These are phyloP conservation scores for Austroboletus novae-zelandiae DNA, from an alignment of 1,284 basidiomycete species.

Conservation along the genomic window DNA sequence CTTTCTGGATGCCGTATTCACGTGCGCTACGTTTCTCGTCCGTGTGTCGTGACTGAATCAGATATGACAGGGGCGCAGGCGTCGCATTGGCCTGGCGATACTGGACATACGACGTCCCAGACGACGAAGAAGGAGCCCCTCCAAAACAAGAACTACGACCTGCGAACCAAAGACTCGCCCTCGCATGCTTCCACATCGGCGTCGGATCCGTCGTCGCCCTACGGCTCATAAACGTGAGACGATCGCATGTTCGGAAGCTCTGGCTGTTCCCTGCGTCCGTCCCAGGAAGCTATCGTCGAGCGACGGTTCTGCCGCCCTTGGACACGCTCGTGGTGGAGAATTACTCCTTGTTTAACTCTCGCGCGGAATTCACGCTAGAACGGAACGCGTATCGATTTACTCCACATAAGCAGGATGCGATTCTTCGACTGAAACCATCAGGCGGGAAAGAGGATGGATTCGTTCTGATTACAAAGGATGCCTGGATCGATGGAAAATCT, in stretches of 20 bases:
- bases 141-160: slow-evolving; percentile 28
- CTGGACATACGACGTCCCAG: slow-evolving; percentile 24
- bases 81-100: slow-evolving; percentile 41
- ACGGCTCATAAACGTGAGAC: slow-evolving; percentile 26
- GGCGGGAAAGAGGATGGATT: slow-evolving; percentile 22
- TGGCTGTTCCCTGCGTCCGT: slow-evolving; percentile 31
- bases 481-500: slow-evolving; percentile 23
- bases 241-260: slow-evolving; percentile 29
- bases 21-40: slow-evolving; percentile 29
- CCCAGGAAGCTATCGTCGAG: slow-evolving; percentile 20
- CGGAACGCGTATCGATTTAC: slow-evolving; percentile 24
- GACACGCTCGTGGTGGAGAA: slow-evolving; percentile 28
- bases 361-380: slow-evolving; percentile 26
- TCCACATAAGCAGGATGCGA: slow-evolving; percentile 19
- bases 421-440: slow-evolving; percentile 17
- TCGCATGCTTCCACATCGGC: slow-evolving; percentile 30
- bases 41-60: background rate
- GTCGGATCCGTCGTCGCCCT: slow-evolving; percentile 29
- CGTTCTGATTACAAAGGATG: slow-evolving; percentile 22
- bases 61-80: slow-evolving; percentile 20
- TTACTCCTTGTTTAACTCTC: slow-evolving; percentile 20
- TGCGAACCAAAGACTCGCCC: slow-evolving; percentile 27
- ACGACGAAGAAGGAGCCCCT: slow-evolving; percentile 13
- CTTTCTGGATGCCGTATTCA: slow-evolving; percentile 60
- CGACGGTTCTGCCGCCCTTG: slow-evolving; percentile 21